Base-by-base conservation (phyloP, 345 rosid genomes). In the Populus ilicifolia region DNA sequence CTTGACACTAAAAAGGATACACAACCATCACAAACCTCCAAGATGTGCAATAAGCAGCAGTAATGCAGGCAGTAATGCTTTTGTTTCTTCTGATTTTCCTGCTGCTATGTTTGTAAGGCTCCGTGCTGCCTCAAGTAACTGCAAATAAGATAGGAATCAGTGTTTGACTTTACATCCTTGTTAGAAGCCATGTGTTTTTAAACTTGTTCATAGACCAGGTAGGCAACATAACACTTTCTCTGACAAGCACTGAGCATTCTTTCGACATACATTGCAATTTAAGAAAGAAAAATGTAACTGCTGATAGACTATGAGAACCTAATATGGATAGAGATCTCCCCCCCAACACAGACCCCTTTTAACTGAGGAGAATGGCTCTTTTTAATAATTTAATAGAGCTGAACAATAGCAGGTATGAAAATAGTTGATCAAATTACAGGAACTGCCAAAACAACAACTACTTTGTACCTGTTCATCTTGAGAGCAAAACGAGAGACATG, bases 51-150 rank as follows among this genome's bases (percentile, higher is more conserved):
- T 87, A 64, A 96, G 96, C 90, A 96, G 82, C 0, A 97, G 98
- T 78, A 96, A 79, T 13, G 95, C 93, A 82, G 97, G 95, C 82
- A 92, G 74, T 66, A 96, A 78, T 73, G 98, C 89, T 80, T 89
- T 93, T 70, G 98, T 93, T 87, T 96, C 98, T 77, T 93, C 99
- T 29, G 92, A 91, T 83, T 88, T 86, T 82, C 99, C 99, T 46
- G 98, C 96, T 29, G 99, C 99, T 8, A 96, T 96, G 77, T 96
- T 96, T 75, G 98, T 96, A 43, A 96, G 97, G 82, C 99, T 91
- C 98, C 97, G 92, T 64, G 98, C 97, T 72, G 97, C 90, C 90
- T 93, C 98, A 75, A 96, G 94, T 84, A 96, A 90, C 98, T 96
- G 94, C 80, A 83, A 80, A 21, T 81, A 25, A 30, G 59, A 65